Evolutionary conservation across 2,329 filamentous ascomycete genomes (phyloP).

Genomic region (Talaromyces albobiverticillius): DNA sequence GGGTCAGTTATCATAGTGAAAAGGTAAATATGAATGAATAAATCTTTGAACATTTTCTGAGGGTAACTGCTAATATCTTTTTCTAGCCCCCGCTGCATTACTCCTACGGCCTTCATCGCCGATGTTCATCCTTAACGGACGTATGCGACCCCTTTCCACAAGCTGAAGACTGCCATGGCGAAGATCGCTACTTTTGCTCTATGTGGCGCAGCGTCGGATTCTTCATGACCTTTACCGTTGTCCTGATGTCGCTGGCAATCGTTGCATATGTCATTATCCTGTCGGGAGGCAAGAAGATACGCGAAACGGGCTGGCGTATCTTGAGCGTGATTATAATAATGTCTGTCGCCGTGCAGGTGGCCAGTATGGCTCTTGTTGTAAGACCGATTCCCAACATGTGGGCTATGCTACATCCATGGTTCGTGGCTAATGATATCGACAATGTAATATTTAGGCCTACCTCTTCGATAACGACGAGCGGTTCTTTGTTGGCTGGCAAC

Average conservation of each 20-base stretch:
- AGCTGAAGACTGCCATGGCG: conserved; percentile 63
- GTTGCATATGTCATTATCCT: conserved; percentile 77
- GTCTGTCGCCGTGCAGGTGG: conserved; percentile 67
- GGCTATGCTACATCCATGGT: neutral
- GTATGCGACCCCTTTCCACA: conserved; percentile 60
- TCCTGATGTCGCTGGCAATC: conserved; percentile 78
- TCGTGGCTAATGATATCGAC: neutral
- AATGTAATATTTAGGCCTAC: too few species aligned
- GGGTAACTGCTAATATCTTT: neutral
- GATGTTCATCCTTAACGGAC: conserved; percentile 69
- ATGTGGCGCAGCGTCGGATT: conserved; percentile 90
- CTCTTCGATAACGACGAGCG: conserved; percentile 78
- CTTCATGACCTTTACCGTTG: conserved; percentile 76
- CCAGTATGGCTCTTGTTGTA: conserved; percentile 80
- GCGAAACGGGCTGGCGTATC: conserved; percentile 80
- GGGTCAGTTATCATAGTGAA: conserved; percentile 47
- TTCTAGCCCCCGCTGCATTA: conserved; percentile 55
- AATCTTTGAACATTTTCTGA: too few species aligned
- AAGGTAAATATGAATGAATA: too few species aligned
- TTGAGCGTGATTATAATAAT: conserved; percentile 63
- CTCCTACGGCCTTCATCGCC: conserved; percentile 73
- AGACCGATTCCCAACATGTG: conserved; percentile 40
- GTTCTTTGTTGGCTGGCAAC: conserved; percentile 77
- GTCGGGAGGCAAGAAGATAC: conserved; percentile 71
- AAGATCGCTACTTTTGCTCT: conserved; percentile 76